These are phyloP conservation scores for sweet orange (Citrus sinensis) DNA, from an alignment of 345 rosid species.

Conservation along the genomic window DVS_A1.0 CM039165.1:38791501-38792000, in stretches of 20 bases:
- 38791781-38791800: not conserved
- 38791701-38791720: not conserved
- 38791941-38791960: too few relatives aligned
- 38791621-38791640: not conserved
- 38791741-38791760: not conserved
- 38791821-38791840: not conserved
- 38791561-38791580: not conserved
- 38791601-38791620: not conserved
- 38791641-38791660: too few relatives aligned
- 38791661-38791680: not conserved
- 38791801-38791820: too few relatives aligned
- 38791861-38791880: too few relatives aligned
- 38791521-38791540: not conserved
- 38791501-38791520: not conserved
- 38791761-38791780: not conserved
- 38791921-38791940: too few relatives aligned
- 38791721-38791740: not conserved
- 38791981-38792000: too few relatives aligned
- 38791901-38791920: too few relatives aligned
- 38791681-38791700: not conserved
- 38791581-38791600: not conserved
- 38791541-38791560: not conserved
- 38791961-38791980: too few relatives aligned
- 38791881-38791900: too few relatives aligned
- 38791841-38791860: not conserved